Evolutionary conservation across 2,329 filamentous ascomycete species (phyloP), one percentile per base, ranked within the genome.

Genomic region (Pseudogymnoascus sp.): DNA sequence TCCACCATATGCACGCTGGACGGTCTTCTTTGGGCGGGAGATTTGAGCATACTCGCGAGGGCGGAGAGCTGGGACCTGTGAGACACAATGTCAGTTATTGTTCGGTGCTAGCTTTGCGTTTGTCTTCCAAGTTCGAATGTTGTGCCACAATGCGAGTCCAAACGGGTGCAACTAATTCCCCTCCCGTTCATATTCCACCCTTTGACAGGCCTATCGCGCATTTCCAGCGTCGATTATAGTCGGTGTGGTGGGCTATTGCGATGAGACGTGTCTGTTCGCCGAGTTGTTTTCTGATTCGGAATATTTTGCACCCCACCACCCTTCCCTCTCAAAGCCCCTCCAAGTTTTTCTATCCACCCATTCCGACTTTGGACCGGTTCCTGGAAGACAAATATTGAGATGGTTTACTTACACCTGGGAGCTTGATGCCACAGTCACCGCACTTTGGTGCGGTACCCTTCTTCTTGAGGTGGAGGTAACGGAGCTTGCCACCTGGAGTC

Each of bases 381-480:
- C 28, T 8, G 50, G 50, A 33, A 61, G 26, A 61, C 59, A 61
- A 26, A 42, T 61, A 38, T n/a, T 57, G 21, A 61, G 64, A 40
- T 61, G 61, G 64, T 65, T 23, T 63, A 96, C 92, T 89, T 91
- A 99, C 93, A 81, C 95, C 95, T 78, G 91, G 87, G 76, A 99
- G 89, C 85, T 97, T 97, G 83, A 87, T 87, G 77, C 95, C 95
- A 78, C 96, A 99, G 86, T 99, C 95, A 86, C 96, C 91, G 79
- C 95, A 99, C 87, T 99, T 99, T 78, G 95, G 95, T 70, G 93
- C 90, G 78, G 92, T 96, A 74, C 93, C 95, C 80, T 88, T 90
- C 91, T 99, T 99, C 90, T 97, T 97, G 85, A 97, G 93, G 89
- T 99, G 93, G 75, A 97, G 90, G 78, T 96, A 88, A 79, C 95